Conservation (phyloP, 768 basidiomycete genomes). For the Kwoniella heveanensis region DNA sequence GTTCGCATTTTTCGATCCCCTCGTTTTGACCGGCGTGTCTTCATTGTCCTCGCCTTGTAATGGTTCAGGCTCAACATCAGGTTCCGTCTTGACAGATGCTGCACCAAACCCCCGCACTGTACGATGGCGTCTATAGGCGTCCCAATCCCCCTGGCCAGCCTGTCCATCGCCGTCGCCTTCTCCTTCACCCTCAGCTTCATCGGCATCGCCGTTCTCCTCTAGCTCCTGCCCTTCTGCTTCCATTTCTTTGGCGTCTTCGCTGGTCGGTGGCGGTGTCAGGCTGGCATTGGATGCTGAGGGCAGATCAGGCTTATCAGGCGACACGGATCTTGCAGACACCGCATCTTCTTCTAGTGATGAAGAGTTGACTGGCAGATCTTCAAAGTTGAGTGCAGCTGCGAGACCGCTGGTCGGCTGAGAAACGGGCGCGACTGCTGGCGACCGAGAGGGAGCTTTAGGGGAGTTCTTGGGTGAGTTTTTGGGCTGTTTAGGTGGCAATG, state of each 20-base stretch:
- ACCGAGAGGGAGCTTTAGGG: conserved; percentile 38
- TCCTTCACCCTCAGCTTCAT: conserved; percentile 14
- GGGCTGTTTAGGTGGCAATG: conserved; percentile 56
- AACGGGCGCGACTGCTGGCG: conserved; percentile 17
- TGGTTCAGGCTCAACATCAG: conserved; percentile 39
- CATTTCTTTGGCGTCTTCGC: conserved; percentile 59
- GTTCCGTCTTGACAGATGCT: conserved; percentile 44
- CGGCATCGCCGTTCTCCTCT: conserved; percentile 47
- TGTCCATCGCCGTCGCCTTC: neutral
- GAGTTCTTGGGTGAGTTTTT: conserved; percentile 55
- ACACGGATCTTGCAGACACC: conserved; percentile 18
- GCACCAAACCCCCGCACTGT: conserved; percentile 26
- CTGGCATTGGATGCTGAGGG: conserved; percentile 58
- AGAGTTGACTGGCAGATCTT: conserved; percentile 39
- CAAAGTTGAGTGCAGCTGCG: conserved; percentile 58
- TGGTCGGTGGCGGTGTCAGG: conserved; percentile 65
- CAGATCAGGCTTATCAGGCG: conserved; percentile 60
- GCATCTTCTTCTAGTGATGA: conserved; percentile 18
- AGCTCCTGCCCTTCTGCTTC: too few species aligned
- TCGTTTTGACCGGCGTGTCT: conserved; percentile 17
- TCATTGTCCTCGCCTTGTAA: conserved; percentile 24
- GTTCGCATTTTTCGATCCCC: conserved; percentile 8
- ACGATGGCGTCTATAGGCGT: conserved; percentile 33
- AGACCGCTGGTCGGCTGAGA: conserved; percentile 2
- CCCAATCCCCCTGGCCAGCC: conserved; percentile 30